Evolutionary conservation across 1,284 basidiomycete species (phyloP).

Genomic region (Xanthoconium separans): DNA sequence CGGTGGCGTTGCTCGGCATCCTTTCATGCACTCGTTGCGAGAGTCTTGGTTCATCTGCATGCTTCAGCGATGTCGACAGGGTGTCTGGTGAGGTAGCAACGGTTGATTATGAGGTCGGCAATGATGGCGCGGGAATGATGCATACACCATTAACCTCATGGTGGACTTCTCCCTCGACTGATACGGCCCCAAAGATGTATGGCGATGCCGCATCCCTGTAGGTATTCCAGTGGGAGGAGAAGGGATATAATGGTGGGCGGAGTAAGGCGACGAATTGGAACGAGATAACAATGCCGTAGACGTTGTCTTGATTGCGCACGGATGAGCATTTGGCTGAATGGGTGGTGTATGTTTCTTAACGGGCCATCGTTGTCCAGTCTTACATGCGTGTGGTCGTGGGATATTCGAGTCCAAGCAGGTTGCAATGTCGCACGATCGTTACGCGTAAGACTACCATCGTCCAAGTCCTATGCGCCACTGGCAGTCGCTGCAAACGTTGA

Average conservation of each 20-base stretch:
- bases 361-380: slow-evolving; percentile 16
- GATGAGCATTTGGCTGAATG: slow-evolving; percentile 34
- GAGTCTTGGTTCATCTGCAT: not conserved
- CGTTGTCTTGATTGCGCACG: slow-evolving; percentile 40
- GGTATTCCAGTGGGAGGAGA: slow-evolving; percentile 11
- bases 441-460: no score
- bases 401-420: no score
- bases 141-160: not conserved
- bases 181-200: slow-evolving; percentile 26
- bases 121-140: slow-evolving; percentile 15
- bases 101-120: slow-evolving; percentile 15
- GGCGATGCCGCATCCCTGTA: slow-evolving; percentile 17
- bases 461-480: no score
- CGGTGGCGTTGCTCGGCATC: slow-evolving; percentile 5
- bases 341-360: slow-evolving; percentile 16
- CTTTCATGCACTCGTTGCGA: slow-evolving; percentile 13
- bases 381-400: no score
- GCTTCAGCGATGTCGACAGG: not conserved
- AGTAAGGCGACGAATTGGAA: slow-evolving; percentile 35
- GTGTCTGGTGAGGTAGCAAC: not conserved
- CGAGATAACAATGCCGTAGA: slow-evolving; percentile 39
- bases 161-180: slow-evolving; percentile 2
- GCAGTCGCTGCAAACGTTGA: not conserved
- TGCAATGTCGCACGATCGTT: no score
- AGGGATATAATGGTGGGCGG: slow-evolving; percentile 33